Base-by-base conservation (phyloP, 1,284 basidiomycete genomes). In the Apiotrichum brassicae region DNA sequence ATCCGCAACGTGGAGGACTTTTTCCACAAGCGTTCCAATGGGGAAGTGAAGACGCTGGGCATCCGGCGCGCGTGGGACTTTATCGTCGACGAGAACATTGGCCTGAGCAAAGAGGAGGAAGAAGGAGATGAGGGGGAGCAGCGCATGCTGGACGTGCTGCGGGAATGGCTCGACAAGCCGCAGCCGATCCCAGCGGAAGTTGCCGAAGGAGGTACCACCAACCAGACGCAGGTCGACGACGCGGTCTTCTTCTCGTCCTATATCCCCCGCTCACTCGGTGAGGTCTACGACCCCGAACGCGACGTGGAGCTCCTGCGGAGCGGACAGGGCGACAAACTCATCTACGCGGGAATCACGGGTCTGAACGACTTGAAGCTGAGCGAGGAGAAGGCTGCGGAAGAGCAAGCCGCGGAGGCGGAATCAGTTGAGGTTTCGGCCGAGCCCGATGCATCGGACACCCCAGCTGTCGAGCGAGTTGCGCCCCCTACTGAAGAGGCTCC, bases 1-100 rank as follows among this genome's bases (percentile, higher is more conserved):
- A 80, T 99, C 43, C 84, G 82, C 59, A 97, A 98, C 69, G 78
- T 94, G 34, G 92, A 97, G 57, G 90, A 91, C 35, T 98, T 89
- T 71, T 99, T 97, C 70, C 77, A 79, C 2, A 78, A 83, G 54
- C 79, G 83, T 20, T 89, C 89, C 0, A 46, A 53, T 16, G 69
- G 65, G 3, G 58, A 61, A n/a, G 84, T 87, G 38, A 73, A 64
- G 36, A 86, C 85, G 50, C 76, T 99, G 30, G 93, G 94, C 2
- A 73, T 97, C 30, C 77, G 87, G 44, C 78, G 81, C 30, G 84
- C 84, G 34, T 99, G 97, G 72, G 91, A 94, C 59, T 94, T 92
- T 61, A 78, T 94, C 39, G 90, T 85, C 2, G 78, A 76, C 55
- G 84, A 83, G 44, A 49, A 41, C 25, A 65, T 71, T 24, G 66